Conservation (phyloP, 805 yeast genomes). For the Ogataea pini region DNA sequence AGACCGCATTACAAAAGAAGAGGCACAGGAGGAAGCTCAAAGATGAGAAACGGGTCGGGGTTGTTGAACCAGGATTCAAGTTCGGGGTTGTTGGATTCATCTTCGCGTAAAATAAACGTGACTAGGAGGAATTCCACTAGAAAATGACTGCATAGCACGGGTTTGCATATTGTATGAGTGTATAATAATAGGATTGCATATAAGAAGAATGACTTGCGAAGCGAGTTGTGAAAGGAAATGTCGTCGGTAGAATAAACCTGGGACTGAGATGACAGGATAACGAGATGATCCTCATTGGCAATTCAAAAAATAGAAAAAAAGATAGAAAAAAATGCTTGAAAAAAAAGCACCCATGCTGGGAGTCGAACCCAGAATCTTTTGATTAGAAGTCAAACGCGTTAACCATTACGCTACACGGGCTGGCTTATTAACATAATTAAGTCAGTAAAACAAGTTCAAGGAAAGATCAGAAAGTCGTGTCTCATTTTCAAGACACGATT, state of each 20-base stretch:
- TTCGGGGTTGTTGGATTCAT: neutral
- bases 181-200: neutral
- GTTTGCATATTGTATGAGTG: slow-evolving; percentile 1
- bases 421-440: no score
- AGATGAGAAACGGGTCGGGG: neutral
- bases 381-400: slow-evolving; percentile 68
- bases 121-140: neutral
- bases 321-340: slow-evolving; percentile 15
- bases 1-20: neutral
- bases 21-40: neutral
- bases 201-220: no score
- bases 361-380: slow-evolving; percentile 67
- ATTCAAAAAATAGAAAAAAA: neutral
- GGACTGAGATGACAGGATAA: neutral
- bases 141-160: neutral
- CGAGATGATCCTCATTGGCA: no score
- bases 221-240: no score
- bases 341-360: slow-evolving; percentile 43
- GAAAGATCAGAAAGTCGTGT: no score
- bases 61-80: neutral
- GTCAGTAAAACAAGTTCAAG: no score
- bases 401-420: slow-evolving; percentile 67
- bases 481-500: neutral
- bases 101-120: neutral
- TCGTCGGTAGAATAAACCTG: no score